phyloP scores from a whole-genome alignment of 139 green algal genomes.

The Pedinophyceae sp. region DNA sequence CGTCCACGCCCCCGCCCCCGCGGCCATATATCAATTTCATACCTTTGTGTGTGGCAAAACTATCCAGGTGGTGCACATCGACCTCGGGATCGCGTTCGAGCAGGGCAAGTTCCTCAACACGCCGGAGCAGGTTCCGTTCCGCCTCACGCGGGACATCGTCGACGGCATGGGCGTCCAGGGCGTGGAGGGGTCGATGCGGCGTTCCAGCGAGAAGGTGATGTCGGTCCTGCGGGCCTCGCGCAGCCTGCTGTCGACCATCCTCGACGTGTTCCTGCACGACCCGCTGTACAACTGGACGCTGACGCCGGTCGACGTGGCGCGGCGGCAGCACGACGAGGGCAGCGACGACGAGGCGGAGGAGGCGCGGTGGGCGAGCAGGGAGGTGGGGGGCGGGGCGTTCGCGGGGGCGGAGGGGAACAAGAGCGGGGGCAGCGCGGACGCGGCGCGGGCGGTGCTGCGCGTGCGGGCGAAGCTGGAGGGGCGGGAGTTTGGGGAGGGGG shows the following conservation, averaged over 20 bases:
- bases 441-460: constrained; percentile 64
- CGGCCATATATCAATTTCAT: no score
- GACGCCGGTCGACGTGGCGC: background rate
- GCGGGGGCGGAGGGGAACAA: constrained; percentile 2
- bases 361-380: background rate
- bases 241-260: constrained; percentile 22
- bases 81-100: constrained; percentile 96
- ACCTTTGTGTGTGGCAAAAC: no score
- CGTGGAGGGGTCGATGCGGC: constrained; percentile 73
- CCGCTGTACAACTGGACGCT: constrained; percentile 74
- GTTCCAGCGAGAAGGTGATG: constrained; percentile 75
- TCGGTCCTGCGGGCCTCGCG: constrained; percentile 27
- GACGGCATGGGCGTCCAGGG: constrained; percentile 80
- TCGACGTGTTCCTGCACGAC: constrained; percentile 81
- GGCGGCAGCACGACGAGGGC: background rate
- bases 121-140: constrained; percentile 86
- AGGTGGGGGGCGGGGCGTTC: constrained; percentile 1
- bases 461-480: constrained; percentile 88
- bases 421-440: constrained; percentile 49
- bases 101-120: constrained; percentile 73
- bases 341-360: background rate
- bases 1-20: no score
- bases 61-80: constrained; percentile 91
- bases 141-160: constrained; percentile 81
- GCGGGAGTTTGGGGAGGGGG: constrained; percentile 29